These are phyloP conservation scores for Stachybotrys chlorohalonatus DNA, from an alignment of 2,329 filamentous ascomycete genomes.

Conservation along the genomic window DNA sequence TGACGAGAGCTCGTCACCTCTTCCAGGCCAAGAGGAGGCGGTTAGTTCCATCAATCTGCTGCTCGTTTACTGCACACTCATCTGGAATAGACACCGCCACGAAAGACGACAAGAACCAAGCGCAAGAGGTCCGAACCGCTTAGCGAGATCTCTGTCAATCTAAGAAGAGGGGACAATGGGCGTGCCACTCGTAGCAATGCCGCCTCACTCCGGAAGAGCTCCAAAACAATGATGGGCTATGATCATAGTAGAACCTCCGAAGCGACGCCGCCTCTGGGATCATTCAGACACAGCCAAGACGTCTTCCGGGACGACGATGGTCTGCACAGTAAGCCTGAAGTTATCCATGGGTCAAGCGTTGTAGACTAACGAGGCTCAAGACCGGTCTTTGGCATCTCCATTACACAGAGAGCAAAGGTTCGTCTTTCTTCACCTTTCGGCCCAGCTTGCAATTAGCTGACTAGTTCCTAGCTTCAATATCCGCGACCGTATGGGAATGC, in stretches of 20 bases:
- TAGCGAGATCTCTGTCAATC: slow-evolving; percentile 23
- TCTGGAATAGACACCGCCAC: slow-evolving; percentile 15
- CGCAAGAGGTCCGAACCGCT: slow-evolving; percentile 22
- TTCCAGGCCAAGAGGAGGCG: slow-evolving; percentile 25
- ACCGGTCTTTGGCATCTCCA: slow-evolving; percentile 10
- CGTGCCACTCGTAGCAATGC: slow-evolving; percentile 8
- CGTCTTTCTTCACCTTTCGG: not conserved
- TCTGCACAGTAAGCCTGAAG: not conserved
- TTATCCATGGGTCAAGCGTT: not conserved
- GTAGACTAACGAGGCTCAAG: slow-evolving; percentile 13
- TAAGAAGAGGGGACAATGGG: slow-evolving; percentile 18
- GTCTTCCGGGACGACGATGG: slow-evolving; percentile 11
- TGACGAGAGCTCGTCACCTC: slow-evolving; percentile 46
- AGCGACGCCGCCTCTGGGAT: slow-evolving; percentile 7
- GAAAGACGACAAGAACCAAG: slow-evolving; percentile 18
- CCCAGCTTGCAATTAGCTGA: slow-evolving; percentile 2
- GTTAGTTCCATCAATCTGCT: slow-evolving; percentile 25
- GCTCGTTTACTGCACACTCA: slow-evolving; percentile 3
- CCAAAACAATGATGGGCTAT: slow-evolving; percentile 8
- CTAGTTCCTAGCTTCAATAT: slow-evolving; percentile 19
- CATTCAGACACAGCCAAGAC: slow-evolving; percentile 15
- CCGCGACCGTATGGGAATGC: slow-evolving; percentile 22
- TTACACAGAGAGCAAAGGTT: slow-evolving; percentile 16
- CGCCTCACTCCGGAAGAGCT: slow-evolving; percentile 8
- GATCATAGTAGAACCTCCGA: slow-evolving; percentile 4